Conservation (phyloP, 768 basidiomycete genomes). For the Gyrodon lividus region DNA sequence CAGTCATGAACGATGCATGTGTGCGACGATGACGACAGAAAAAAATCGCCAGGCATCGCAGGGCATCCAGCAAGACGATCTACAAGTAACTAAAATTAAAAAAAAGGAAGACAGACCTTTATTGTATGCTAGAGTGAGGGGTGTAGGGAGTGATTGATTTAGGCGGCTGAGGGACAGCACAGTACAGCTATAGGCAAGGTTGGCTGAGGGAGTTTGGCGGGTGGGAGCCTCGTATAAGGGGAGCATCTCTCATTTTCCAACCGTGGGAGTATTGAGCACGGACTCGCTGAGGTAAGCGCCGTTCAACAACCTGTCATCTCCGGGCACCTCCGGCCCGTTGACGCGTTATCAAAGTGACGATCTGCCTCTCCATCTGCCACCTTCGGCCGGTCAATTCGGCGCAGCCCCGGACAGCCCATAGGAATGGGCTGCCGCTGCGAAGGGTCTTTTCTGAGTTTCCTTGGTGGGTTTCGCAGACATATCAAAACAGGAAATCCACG, state of each 20-base stretch:
- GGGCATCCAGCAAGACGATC: slow-evolving; percentile 25
- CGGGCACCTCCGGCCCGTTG: slow-evolving; percentile 25
- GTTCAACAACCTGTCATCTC: slow-evolving; percentile 29
- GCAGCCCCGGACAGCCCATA: slow-evolving; percentile 1
- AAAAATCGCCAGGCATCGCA: slow-evolving; percentile 13
- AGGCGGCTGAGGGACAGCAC: slow-evolving; percentile 32
- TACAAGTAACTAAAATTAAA: slow-evolving; percentile 21
- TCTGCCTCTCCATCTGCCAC: neutral
- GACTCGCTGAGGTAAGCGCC: slow-evolving; percentile 36
- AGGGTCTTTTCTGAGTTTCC: no score
- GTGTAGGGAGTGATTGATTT: slow-evolving; percentile 29
- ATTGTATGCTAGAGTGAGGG: slow-evolving; percentile 27
- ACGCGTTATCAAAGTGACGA: slow-evolving; percentile 8
- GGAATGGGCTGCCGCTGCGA: neutral
- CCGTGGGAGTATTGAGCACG: slow-evolving; percentile 35
- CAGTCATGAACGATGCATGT: slow-evolving; percentile 4
- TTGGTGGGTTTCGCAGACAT: neutral
- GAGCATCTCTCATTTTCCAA: slow-evolving; percentile 26
- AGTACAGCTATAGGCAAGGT: slow-evolving; percentile 39
- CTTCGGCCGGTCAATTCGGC: slow-evolving; percentile 26
- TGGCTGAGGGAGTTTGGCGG: slow-evolving; percentile 36
- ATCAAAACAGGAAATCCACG: neutral
- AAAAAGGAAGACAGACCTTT: slow-evolving; percentile 26
- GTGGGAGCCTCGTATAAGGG: slow-evolving; percentile 39
- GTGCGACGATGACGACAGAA: slow-evolving; percentile 28